Evolutionary conservation across 1,139 yeast species (phyloP).

Genomic region (Saccharomyces pastorianus): DNA sequence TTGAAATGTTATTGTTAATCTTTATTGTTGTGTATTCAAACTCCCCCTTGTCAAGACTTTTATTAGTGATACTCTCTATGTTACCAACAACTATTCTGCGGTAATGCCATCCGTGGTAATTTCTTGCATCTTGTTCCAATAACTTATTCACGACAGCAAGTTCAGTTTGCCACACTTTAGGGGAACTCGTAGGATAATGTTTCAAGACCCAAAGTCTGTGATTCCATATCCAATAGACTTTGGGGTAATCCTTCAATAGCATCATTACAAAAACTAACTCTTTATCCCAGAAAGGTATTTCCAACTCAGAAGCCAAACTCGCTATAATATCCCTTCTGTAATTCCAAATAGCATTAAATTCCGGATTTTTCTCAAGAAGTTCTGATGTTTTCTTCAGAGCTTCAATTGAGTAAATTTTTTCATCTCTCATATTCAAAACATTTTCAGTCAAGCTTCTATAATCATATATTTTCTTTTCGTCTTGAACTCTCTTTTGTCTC

Average conservation of each 20-base stretch:
- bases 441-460: slow-evolving; percentile 43
- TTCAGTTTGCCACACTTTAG: slow-evolving; percentile 58
- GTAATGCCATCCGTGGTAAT: slow-evolving; percentile 95
- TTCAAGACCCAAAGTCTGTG: slow-evolving; percentile 80
- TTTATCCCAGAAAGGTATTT: slow-evolving; percentile 37
- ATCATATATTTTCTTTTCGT: slow-evolving; percentile 43
- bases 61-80: slow-evolving; percentile 36
- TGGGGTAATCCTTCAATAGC: slow-evolving; percentile 62
- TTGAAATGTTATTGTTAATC: slow-evolving; percentile 77
- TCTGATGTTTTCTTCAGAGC: slow-evolving; percentile 48
- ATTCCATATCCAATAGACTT: slow-evolving; percentile 95
- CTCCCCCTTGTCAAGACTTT: slow-evolving; percentile 40
- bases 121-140: slow-evolving; percentile 66
- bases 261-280: slow-evolving; percentile 59
- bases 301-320: slow-evolving; percentile 20
- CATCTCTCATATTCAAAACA: slow-evolving; percentile 37
- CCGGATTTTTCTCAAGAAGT: slow-evolving; percentile 66
- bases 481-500: slow-evolving; percentile 47
- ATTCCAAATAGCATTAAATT: slow-evolving; percentile 86
- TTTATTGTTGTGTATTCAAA: slow-evolving; percentile 69
- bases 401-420: slow-evolving; percentile 33
- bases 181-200: slow-evolving; percentile 39
- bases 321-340: slow-evolving; percentile 65
- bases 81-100: slow-evolving; percentile 60
- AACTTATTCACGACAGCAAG: slow-evolving; percentile 60